These are phyloP conservation scores for Lophiotrema nucula DNA, from an alignment of 495 filamentous ascomycete genomes.

Conservation along the genomic window DNA sequence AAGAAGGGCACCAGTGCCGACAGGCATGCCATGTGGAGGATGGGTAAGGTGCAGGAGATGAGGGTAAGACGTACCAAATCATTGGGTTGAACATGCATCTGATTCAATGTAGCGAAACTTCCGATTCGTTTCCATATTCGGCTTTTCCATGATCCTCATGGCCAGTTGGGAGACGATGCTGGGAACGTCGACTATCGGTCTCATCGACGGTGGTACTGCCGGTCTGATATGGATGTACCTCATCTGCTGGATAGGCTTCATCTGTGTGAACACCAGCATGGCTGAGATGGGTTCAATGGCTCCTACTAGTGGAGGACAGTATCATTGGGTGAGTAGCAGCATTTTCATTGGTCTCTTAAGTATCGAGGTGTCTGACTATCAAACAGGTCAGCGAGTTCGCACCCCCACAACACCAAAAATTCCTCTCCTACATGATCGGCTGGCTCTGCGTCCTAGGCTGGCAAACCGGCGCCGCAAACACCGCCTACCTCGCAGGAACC, in stretches of 20 bases:
- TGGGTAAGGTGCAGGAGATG: slow-evolving; percentile 33
- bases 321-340: slow-evolving; percentile 36
- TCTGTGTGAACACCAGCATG: slow-evolving; percentile 11
- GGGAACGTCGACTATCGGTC: slow-evolving; percentile 16
- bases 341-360: neutral
- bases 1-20: slow-evolving; percentile 27
- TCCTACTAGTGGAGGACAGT: slow-evolving; percentile 39
- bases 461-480: slow-evolving; percentile 56
- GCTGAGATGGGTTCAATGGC: slow-evolving; percentile 38
- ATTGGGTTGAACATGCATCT: neutral
- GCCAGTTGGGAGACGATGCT: slow-evolving; percentile 17
- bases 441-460: slow-evolving; percentile 62
- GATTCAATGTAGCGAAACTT: slow-evolving; percentile 29
- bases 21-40: slow-evolving; percentile 26
- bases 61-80: slow-evolving; percentile 11
- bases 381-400: slow-evolving; percentile 32
- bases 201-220: slow-evolving; percentile 39
- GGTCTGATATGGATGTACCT: slow-evolving; percentile 28
- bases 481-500: slow-evolving; percentile 54
- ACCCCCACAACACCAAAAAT: slow-evolving; percentile 32
- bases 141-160: slow-evolving; percentile 33
- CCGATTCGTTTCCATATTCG: slow-evolving; percentile 33
- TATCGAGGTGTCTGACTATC: neutral
- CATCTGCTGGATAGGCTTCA: slow-evolving; percentile 12
- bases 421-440: slow-evolving; percentile 41